Evolutionary conservation across 352 stramenopile species (phyloP), one percentile per base, ranked within the genome.

Genomic region (Pythium guiyangense): DNA sequence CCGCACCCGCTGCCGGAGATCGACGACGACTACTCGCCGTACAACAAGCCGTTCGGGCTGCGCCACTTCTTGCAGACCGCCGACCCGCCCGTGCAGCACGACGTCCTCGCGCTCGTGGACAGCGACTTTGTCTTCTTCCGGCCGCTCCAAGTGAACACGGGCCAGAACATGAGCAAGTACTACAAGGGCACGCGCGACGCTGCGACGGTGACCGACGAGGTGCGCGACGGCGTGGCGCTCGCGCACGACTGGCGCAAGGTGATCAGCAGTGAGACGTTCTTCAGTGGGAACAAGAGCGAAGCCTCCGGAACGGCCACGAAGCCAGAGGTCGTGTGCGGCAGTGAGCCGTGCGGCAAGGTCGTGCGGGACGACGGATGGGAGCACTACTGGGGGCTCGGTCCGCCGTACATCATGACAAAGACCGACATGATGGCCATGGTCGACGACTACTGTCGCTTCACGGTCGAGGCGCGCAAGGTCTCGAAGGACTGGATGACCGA

Each of bases 401-500:
- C 66, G 47, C 66, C 63, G 44, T 73, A 73, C 53, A 55, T 65
- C 29, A n/a, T 40, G 2, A 9, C 25, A n/a, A n/a, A n/a, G n/a
- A n/a, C n/a, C n/a, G n/a, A n/a, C n/a, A n/a, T n/a, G n/a, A n/a
- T n/a, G n/a, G n/a, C n/a, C n/a, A n/a, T n/a, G n/a, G n/a, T n/a
- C n/a, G n/a, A n/a, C n/a, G n/a, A n/a, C n/a, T n/a, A n/a, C n/a
- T n/a, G n/a, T n/a, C n/a, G n/a, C n/a, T n/a, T n/a, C n/a, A n/a
- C n/a, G n/a, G n/a, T n/a, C 4, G 48, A 51, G 1, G 52, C 29
- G 3, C 63, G 66, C 12, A 62, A 65, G 31, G 49, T 74, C 31
- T 48, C 52, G 26, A 48, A 52, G 6, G 52, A 64, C 11, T 87
- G 74, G 70, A 87, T 83, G 74, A 69, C 71, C 25, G 77, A 87